Conservation (phyloP, 345 rosid genomes). For the Brassica cretica region DNA sequence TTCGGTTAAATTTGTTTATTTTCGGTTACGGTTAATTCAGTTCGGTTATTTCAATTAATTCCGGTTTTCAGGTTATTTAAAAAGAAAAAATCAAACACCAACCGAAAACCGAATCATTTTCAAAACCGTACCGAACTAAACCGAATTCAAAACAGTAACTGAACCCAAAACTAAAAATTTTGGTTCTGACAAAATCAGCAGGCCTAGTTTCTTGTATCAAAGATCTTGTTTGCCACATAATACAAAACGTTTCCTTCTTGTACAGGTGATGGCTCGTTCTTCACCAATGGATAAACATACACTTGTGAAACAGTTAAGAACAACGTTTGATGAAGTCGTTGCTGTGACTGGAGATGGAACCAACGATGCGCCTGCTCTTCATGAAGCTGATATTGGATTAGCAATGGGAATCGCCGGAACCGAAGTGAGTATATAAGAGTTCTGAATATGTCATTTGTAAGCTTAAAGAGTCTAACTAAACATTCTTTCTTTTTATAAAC, state of each 20-base stretch:
- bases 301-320: conserved; percentile 76
- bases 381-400: conserved; percentile 94
- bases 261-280: conserved; percentile 95
- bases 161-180: too few species aligned
- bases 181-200: not conserved
- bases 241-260: not conserved
- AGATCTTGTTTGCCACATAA: not conserved
- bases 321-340: conserved; percentile 83
- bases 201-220: not conserved
- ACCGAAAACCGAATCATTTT: too few species aligned
- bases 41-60: too few species aligned
- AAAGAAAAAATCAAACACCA: too few species aligned
- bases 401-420: conserved; percentile 99
- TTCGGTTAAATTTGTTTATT: too few species aligned
- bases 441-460: not conserved
- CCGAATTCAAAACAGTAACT: too few species aligned
- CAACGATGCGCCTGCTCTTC: conserved; percentile 96
- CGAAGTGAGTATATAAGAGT: conserved; percentile 50
- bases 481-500: not conserved
- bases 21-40: too few species aligned
- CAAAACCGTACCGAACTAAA: too few species aligned
- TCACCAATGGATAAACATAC: conserved; percentile 94
- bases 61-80: too few species aligned
- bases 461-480: not conserved
- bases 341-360: conserved; percentile 97